Base-by-base conservation (phyloP, 2,329 filamentous ascomycete genomes). In the Pseudopithomyces maydicus region DNA sequence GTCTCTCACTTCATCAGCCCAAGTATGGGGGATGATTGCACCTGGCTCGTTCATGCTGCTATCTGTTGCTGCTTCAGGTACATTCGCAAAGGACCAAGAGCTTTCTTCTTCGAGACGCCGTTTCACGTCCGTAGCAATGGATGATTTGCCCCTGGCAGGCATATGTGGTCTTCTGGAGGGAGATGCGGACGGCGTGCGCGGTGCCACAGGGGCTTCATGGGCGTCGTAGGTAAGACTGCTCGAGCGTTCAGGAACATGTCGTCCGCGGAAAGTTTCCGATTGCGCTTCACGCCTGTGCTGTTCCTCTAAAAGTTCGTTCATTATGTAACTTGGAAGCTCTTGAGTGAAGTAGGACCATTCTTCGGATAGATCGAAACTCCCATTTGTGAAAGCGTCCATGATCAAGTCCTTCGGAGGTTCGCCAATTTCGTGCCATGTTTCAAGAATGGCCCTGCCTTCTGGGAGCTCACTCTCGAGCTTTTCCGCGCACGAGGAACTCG, bases 41-140 rank as follows among this genome's bases (percentile, higher is more conserved):
- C 45, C 45, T 11, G 44, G 15, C 29, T 63, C 38, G 14, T 48
- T 26, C 49, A 38, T 32, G 10, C 51, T 47, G 10, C 59, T 38
- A 14, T 56, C 50, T 17, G 53, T 26, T n/a, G 53, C 32, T n/a
- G 56, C 20, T 6, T 63, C 50, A n/a, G 65, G 63, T 20, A 66
- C 54, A 43, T 63, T 67, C 3, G 64, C 66, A 44, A 74, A 74
- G 1, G 71, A 72, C 72, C 71, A 75, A 5, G 68, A 57, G 26
- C 63, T 63, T 38, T 60, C 61, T 65, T 83, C 81, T 67, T 82
- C 81, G 8, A 83, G 64, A 22, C 73, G 69, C 10, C 81, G 76
- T 49, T 77, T 78, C 41, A 84, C 81, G 48, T 79, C 77, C 3
- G 79, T 78, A 3, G 81, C 81, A 56, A 78, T 72, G 33, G 76